phyloP scores from a whole-genome alignment of 257 asterid species.

The Nicotiana otophora region DNA sequence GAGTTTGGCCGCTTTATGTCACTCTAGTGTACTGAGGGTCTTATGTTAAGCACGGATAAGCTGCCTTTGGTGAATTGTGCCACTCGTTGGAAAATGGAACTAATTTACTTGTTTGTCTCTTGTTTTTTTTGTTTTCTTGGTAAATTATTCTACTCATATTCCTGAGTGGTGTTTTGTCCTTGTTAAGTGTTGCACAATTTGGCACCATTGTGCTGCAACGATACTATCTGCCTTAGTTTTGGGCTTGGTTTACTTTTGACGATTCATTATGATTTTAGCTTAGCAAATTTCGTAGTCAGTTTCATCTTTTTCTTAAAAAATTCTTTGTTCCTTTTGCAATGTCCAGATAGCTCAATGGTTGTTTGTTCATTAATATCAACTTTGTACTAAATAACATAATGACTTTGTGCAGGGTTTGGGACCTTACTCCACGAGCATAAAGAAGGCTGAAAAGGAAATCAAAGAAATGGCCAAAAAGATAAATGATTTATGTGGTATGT shows the following conservation, averaged over 20 bases:
- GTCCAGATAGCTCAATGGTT: not conserved
- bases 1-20: not conserved
- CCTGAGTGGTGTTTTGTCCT: not conserved
- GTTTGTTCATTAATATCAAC: not conserved
- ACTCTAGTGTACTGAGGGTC: not conserved
- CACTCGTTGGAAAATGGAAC: not conserved
- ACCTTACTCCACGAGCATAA: slow-evolving; percentile 77
- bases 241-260: too few relatives aligned
- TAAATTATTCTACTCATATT: too few relatives aligned
- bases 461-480: slow-evolving; percentile 91
- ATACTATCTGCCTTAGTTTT: not conserved
- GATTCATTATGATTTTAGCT: not conserved
- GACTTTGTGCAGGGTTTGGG: slow-evolving; percentile 66
- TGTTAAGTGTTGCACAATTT: not conserved
- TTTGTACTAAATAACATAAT: not conserved
- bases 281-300: not conserved
- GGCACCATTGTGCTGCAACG: not conserved
- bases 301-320: not conserved
- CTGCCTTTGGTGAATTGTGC: not conserved
- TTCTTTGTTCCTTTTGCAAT: not conserved
- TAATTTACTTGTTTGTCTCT: not conserved
- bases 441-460: slow-evolving; percentile 81
- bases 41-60: not conserved
- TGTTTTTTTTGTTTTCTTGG: too few relatives aligned
- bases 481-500: slow-evolving; percentile 80